Percentiles rank a stretch among this genome's conserved stretches.
These are phyloP conservation scores for Piromyces finnis DNA, from an alignment of 192 early-diverging fungal species.

Conservation along the genomic window DNA sequence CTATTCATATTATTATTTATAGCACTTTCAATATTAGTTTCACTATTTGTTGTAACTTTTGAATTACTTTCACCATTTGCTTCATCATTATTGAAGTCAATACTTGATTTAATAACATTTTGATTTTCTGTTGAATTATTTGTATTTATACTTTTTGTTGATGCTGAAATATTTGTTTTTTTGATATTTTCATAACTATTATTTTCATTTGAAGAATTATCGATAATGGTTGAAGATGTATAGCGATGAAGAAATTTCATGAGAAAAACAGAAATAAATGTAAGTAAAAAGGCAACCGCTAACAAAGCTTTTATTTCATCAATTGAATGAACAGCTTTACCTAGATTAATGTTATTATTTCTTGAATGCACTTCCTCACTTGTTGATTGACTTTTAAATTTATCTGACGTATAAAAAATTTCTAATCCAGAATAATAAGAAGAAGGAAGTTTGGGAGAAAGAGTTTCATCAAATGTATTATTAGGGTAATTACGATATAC, in stretches of 20 bases:
- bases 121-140: not conserved
- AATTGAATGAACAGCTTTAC: not conserved
- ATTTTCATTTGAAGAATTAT: not conserved
- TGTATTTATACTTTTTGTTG: not conserved
- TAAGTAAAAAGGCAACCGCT: not conserved
- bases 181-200: not conserved
- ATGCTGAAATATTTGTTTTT: not conserved
- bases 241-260: not conserved
- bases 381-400: not conserved
- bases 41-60: too few relatives aligned
- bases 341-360: not conserved
- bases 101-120: not conserved
- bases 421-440: not conserved
- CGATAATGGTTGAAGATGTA: not conserved
- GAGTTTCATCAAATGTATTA: not conserved
- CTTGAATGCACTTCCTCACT: not conserved
- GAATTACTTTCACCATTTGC: too few relatives aligned
- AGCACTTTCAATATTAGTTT: too few relatives aligned
- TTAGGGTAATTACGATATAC: not conserved
- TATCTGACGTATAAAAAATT: not conserved
- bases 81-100: not conserved
- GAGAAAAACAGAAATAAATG: not conserved
- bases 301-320: not conserved
- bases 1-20: too few relatives aligned
- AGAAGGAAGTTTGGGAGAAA: not conserved